Percentiles rank a stretch among this genome's conserved stretches.
Conservation (phyloP, 495 filamentous ascomycete genomes). For the Penicillium verhagenii region DNA sequence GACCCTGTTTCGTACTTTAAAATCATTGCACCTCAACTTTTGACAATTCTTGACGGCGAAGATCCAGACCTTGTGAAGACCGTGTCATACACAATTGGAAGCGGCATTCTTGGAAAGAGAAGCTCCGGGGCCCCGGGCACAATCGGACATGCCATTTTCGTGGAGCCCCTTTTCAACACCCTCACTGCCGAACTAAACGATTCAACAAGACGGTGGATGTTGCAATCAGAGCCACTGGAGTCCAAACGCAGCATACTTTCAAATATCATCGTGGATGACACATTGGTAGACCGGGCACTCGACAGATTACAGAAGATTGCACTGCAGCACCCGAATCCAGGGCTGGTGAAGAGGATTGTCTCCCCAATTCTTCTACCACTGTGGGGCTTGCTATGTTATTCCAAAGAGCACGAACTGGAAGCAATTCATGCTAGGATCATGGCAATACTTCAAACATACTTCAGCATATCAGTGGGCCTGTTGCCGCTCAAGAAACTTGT, state of each 20-base stretch:
- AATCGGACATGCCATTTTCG: slow-evolving; percentile 67
- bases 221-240: not conserved
- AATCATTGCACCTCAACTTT: slow-evolving; percentile 63
- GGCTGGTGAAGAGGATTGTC: slow-evolving; percentile 67
- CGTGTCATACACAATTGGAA: slow-evolving; percentile 71
- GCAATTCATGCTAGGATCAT: slow-evolving; percentile 32
- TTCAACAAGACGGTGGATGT: slow-evolving; percentile 27
- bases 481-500: slow-evolving; percentile 45
- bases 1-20: slow-evolving; percentile 58
- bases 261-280: slow-evolving; percentile 21
- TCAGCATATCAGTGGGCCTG: slow-evolving; percentile 45
- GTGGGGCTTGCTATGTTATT: slow-evolving; percentile 65
- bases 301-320: slow-evolving; percentile 57
- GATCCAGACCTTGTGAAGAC: slow-evolving; percentile 63
- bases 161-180: slow-evolving; percentile 59
- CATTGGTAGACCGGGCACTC: slow-evolving; percentile 42
- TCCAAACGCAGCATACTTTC: not conserved
- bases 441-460: slow-evolving; percentile 45
- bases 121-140: slow-evolving; percentile 66
- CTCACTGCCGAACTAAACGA: slow-evolving; percentile 55
- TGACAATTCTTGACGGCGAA: slow-evolving; percentile 63
- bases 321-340: slow-evolving; percentile 69
- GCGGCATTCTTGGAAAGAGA: slow-evolving; percentile 67
- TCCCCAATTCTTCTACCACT: slow-evolving; percentile 63
- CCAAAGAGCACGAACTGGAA: slow-evolving; percentile 31